phyloP scores from a whole-genome alignment of 1,284 basidiomycete species.

The Hymenochaete sp. region DNA sequence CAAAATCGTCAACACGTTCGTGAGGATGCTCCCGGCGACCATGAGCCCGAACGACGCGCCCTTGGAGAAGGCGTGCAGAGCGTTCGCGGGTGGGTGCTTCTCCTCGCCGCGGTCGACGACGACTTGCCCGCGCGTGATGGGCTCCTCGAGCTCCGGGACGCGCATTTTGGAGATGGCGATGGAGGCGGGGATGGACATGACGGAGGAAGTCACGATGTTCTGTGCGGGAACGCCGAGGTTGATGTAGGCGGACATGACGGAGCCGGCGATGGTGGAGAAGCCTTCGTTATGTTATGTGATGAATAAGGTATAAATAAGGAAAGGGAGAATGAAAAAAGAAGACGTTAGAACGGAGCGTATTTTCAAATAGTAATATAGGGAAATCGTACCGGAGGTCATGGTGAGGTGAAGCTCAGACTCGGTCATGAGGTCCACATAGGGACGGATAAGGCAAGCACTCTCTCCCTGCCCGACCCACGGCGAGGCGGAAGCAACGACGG shows the following conservation, averaged over 20 bases:
- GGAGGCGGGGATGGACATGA: conserved; percentile 92
- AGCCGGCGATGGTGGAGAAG: conserved; percentile 87
- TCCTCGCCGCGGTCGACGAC: conserved; percentile 67
- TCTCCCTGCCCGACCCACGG: conserved; percentile 90
- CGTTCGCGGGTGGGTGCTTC: conserved; percentile 58
- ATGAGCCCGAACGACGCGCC: conserved; percentile 82
- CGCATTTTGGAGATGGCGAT: conserved; percentile 87
- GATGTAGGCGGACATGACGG: conserved; percentile 82
- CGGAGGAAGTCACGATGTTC: conserved; percentile 82
- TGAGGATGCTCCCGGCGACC: conserved; percentile 77
- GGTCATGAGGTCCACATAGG: conserved; percentile 86
- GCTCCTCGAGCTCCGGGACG: conserved; percentile 74
- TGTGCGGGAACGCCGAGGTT: conserved; percentile 72
- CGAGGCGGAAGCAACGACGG: conserved; percentile 84
- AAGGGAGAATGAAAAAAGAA: neutral
- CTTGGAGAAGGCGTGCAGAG: conserved; percentile 81
- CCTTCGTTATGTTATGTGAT: conserved; percentile 25
- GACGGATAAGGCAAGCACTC: conserved; percentile 75
- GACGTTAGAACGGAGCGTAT: neutral
- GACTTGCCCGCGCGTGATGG: conserved; percentile 75
- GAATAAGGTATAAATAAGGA: neutral
- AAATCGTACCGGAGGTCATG: conserved; percentile 71
- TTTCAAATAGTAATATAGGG: neutral
- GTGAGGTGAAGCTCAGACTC: conserved; percentile 81
- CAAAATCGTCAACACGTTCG: conserved; percentile 74